These are phyloP conservation scores for Jatropha curcas DNA, from an alignment of 345 rosid genomes.

Conservation along the genomic window DNA sequence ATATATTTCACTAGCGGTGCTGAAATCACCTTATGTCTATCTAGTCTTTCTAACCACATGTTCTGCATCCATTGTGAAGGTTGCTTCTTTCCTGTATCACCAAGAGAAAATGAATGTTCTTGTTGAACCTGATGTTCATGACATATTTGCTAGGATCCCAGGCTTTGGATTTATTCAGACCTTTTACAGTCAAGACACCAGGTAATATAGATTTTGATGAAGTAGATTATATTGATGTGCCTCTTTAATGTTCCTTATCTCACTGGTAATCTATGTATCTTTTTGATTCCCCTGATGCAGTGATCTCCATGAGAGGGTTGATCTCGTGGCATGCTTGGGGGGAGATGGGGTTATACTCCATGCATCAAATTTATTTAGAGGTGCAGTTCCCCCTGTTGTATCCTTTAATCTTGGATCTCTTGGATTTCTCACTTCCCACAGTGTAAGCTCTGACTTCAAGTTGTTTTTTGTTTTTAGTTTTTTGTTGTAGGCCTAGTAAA, in stretches of 20 bases:
- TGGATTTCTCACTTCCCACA: slow-evolving; percentile 95
- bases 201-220: slow-evolving; percentile 44
- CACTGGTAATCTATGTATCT: slow-evolving; percentile 11
- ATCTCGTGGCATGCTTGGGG: slow-evolving; percentile 95
- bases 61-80: slow-evolving; percentile 42
- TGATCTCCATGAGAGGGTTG: slow-evolving; percentile 97
- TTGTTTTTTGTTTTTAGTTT: slow-evolving; percentile 6
- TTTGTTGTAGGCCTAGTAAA: slow-evolving; percentile 7
- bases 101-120: slow-evolving; percentile 94
- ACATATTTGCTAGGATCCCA: slow-evolving; percentile 94
- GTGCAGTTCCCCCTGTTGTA: slow-evolving; percentile 92
- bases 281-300: slow-evolving; percentile 40
- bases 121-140: slow-evolving; percentile 98
- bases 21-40: slow-evolving; percentile 1
- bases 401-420: slow-evolving; percentile 97
- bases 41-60: slow-evolving; percentile 8
- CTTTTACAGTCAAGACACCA: slow-evolving; percentile 93
- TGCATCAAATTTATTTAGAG: slow-evolving; percentile 92
- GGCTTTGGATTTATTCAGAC: slow-evolving; percentile 98
- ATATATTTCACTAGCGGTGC: not conserved
- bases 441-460: slow-evolving; percentile 45
- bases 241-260: slow-evolving; percentile 9
- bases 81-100: slow-evolving; percentile 85
- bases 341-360: slow-evolving; percentile 98
- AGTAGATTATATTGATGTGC: slow-evolving; percentile 6